Base-by-base conservation (phyloP, 73 alveolate species). In the Paramecium primaurelia region DNA sequence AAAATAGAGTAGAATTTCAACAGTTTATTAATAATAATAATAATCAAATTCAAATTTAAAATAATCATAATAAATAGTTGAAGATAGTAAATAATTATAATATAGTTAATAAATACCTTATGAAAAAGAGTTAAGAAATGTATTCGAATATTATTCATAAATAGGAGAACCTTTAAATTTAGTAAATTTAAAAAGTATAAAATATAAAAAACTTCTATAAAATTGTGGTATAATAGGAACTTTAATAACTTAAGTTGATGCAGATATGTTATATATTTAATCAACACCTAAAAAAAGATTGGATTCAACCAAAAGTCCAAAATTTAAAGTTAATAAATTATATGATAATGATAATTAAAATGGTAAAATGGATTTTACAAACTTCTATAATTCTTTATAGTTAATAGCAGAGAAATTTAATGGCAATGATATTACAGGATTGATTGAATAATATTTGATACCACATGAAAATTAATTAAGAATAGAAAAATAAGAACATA, bases 81-180 rank as follows among this genome's bases (percentile, higher is more conserved):
- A 54, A 6, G 69, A 54, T 6, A 54, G 69, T 54, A 54, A 54
- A 54, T 54, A 54, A 54, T 2, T 54, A 18, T 54, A 54, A 54
- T 16, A 16, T 49, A 8, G 16, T 18, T 54, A 37, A 54, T 54
- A 54, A 54, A 54, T 54, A 32, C 84, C 84, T 12, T 64, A 64
- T 64, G 84, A 64, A 64, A 64, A 64, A 64, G 84, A 42, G 47
- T 12, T 75, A 12, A 38, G 47, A 75, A 75, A 75, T 75, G 38
- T 75, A 42, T 75, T 75, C 40, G 68, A 75, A 75, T 75, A 75
- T 75, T 75, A 75, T 42, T 75, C 88, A 38, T 75, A 75, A 75
- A 38, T 75, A 75, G 88, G 88, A 75, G 88, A 75, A 42, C 88
- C 88, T 75, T n/a, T 75, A 42, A 75, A 75, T 8, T 8, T 75